These are phyloP conservation scores for Cardamine occulta DNA, from an alignment of 345 rosid genomes.

Conservation along the genomic window DNA sequence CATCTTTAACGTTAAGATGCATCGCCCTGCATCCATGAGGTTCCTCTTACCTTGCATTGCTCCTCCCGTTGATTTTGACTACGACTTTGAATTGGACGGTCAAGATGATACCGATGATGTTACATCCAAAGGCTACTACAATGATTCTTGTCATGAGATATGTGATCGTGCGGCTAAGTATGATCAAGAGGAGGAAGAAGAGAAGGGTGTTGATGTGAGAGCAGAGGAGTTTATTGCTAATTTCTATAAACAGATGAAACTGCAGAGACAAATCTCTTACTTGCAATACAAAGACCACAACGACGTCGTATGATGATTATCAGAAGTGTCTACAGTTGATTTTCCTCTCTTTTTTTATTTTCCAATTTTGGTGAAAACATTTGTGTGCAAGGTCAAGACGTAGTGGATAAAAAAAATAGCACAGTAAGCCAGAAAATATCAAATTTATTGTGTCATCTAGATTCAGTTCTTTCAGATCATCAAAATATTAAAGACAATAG, in stretches of 20 bases:
- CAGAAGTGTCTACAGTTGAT: background rate
- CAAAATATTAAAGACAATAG: too few relatives aligned
- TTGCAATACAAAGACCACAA: slow-evolving; percentile 52
- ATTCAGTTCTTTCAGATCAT: too few relatives aligned
- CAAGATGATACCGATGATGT: slow-evolving; percentile 28
- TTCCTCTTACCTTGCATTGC: slow-evolving; percentile 80
- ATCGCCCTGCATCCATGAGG: slow-evolving; percentile 67
- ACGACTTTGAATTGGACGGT: slow-evolving; percentile 49
- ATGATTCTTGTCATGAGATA: slow-evolving; percentile 17
- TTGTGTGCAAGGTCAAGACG: background rate
- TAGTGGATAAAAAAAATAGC: background rate
- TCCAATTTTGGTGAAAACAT: background rate
- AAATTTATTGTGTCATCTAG: too few relatives aligned
- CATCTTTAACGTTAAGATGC: slow-evolving; percentile 59
- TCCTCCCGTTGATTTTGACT: slow-evolving; percentile 64
- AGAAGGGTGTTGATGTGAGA: slow-evolving; percentile 70
- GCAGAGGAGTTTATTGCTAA: slow-evolving; percentile 88
- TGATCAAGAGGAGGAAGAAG: slow-evolving; percentile 46
- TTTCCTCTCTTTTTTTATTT: background rate
- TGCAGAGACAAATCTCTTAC: slow-evolving; percentile 81
- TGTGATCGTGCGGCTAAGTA: slow-evolving; percentile 30
- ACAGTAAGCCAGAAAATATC: background rate
- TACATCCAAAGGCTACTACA: slow-evolving; percentile 34
- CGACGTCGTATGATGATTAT: slow-evolving; percentile 2
- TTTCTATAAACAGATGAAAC: slow-evolving; percentile 71